A percentile compares a stretch with the other conserved stretches of the same genome.
phyloP scores from a whole-genome alignment of 495 filamentous ascomycete genomes.

The Aspergillus haitiensis region DNA sequence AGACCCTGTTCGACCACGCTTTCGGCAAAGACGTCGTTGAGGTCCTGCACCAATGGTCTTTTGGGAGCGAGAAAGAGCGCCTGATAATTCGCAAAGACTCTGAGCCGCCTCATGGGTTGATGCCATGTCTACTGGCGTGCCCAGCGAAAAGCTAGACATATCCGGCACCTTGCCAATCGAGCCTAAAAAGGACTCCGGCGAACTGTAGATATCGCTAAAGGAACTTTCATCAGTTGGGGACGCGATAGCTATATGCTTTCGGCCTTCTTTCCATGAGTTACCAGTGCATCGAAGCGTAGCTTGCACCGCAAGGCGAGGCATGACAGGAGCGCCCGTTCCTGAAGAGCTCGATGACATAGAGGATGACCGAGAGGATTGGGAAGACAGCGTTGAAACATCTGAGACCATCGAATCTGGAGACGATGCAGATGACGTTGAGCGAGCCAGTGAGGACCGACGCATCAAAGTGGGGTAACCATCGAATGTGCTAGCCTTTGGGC shows the following conservation, averaged over 20 bases:
- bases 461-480: conserved; percentile 51
- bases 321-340: conserved; percentile 61
- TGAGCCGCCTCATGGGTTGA: conserved; percentile 60
- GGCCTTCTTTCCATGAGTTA: conserved; percentile 44
- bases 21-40: conserved; percentile 46
- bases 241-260: conserved; percentile 41
- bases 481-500: conserved; percentile 52
- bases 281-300: conserved; percentile 82
- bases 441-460: conserved; percentile 75
- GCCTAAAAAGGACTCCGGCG: conserved; percentile 61
- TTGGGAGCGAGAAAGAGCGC: conserved; percentile 30
- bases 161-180: conserved; percentile 50
- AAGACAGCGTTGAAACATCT: conserved; percentile 64
- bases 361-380: conserved; percentile 68
- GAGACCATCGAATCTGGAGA: conserved; percentile 92
- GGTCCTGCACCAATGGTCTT: conserved; percentile 17
- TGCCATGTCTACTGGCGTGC: conserved; percentile 46
- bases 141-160: conserved; percentile 54
- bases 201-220: conserved; percentile 51
- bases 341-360: conserved; percentile 73
- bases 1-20: conserved; percentile 69
- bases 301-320: conserved; percentile 70
- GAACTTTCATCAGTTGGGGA: conserved; percentile 53
- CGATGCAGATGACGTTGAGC: conserved; percentile 72
- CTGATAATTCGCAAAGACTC: conserved; percentile 63